Base-by-base conservation (phyloP, 148 eudicot genomes). In the Heliamphora exappendiculata region DNA sequence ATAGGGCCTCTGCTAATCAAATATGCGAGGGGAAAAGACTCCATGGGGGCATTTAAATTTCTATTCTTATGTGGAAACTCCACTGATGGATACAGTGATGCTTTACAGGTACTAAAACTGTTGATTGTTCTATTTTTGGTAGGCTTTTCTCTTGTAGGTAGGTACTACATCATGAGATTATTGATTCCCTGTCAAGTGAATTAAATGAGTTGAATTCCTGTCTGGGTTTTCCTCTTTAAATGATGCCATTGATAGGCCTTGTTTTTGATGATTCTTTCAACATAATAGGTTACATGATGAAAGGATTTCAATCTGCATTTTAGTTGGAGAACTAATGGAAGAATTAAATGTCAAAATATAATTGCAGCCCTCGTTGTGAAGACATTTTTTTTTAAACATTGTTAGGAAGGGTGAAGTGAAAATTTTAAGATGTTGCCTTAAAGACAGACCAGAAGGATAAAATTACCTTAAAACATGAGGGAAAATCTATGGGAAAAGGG, bases 41-140 rank as follows among this genome's bases (percentile, higher is more conserved):
- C 58, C 29, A 75, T 45, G 26, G 85, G 77, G 69, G 79, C 86
- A 64, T 78, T 86, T n/a, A 91, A 87, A 71, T 95, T 95, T 79
- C 47, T 92, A 29, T 88, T 92, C 78, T 80, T 91, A 63, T 84
- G 93, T 75, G 96, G 97, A 69, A 92, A 92, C 75, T 87, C 93
- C 84, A 89, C 89, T 63, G 83, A 72, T 13, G 89, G 81, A 50
- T 91, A 86, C 75, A 74, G 73, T 86, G 88, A 91, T 78, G 91
- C 87, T 82, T 84, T 92, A 74, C 89, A 95, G 98, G 98, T 95
- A 83, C 41, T n/a, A 34, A 17, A 47, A 19, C 31, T 45, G 29
- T 37, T 44, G 37, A 59, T 62, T 59, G 2, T 22, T 47, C 26
- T 60, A 44, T 60, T 28, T 34, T 74, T 41, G 55, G 50, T 17